These are phyloP conservation scores for Botrytis tulipae DNA, from an alignment of 2,329 filamentous ascomycete species.

Conservation along the genomic window DNA sequence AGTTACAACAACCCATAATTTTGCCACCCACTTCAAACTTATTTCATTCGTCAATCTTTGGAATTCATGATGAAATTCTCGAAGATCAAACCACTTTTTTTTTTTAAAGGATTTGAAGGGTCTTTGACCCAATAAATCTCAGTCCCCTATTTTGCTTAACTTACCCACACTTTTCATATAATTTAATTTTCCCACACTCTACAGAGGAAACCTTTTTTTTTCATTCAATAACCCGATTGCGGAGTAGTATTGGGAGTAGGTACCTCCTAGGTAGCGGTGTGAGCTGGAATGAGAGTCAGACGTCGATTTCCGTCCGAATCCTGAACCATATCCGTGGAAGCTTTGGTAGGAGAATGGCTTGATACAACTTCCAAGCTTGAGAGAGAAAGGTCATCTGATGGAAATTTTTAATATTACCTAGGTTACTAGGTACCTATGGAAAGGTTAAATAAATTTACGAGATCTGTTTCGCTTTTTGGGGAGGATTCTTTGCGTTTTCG, in stretches of 20 bases:
- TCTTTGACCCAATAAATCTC: not conserved
- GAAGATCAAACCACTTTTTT: not conserved
- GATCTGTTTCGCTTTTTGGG: not conserved
- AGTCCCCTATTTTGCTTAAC: not conserved
- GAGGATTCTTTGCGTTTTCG: not conserved
- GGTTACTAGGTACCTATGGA: not conserved
- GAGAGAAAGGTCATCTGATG: not conserved
- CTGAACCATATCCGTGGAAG: not conserved
- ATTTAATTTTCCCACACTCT: not conserved
- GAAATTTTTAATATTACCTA: not conserved
- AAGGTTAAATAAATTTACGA: not conserved
- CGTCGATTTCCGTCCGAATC: not conserved
- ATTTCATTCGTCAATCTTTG: not conserved
- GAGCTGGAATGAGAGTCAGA: not conserved
- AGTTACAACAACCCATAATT: not conserved
- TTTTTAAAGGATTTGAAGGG: not conserved
- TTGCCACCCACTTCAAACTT: not conserved
- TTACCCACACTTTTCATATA: not conserved
- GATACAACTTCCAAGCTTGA: not conserved
- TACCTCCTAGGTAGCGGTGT: constrained; percentile 5
- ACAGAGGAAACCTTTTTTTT: not conserved
- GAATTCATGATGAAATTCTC: not conserved
- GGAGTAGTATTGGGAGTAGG: not conserved
- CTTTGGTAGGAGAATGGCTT: not conserved
- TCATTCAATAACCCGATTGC: not conserved